A percentile compares a stretch with the other conserved stretches of the same genome.
These are phyloP conservation scores for Ceriops decandra DNA, from an alignment of 345 rosid species.

Conservation along the genomic window DNA sequence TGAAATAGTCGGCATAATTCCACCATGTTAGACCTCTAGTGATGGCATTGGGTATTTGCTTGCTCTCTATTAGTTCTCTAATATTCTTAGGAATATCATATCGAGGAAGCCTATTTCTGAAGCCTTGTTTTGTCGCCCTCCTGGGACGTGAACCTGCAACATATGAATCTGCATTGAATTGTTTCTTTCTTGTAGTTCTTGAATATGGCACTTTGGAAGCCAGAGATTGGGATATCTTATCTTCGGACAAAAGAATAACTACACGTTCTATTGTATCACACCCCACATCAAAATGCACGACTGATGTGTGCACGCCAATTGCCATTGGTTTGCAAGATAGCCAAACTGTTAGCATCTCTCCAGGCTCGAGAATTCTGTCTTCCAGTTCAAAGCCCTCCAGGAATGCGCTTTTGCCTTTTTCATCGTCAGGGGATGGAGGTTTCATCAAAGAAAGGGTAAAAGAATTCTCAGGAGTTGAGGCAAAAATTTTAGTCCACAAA, in stretches of 20 bases:
- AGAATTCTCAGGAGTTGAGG: constrained; percentile 24
- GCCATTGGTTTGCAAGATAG: constrained; percentile 66
- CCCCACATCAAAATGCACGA: constrained; percentile 54
- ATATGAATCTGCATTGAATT: constrained; percentile 34
- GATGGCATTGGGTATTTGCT: constrained; percentile 49
- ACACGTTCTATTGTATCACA: constrained; percentile 56
- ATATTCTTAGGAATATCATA: constrained; percentile 53
- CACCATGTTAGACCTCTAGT: constrained; percentile 36
- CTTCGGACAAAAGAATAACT: constrained; percentile 72
- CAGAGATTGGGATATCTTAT: constrained; percentile 60
- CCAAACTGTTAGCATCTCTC: constrained; percentile 60
- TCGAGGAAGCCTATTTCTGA: constrained; percentile 52
- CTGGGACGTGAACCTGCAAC: constrained; percentile 43
- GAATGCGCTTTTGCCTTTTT: constrained; percentile 34
- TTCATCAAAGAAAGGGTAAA: constrained; percentile 65
- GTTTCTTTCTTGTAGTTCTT: constrained; percentile 47
- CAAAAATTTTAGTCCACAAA: constrained; percentile 24
- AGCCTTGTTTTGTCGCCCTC: constrained; percentile 12
- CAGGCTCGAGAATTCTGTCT: constrained; percentile 76
- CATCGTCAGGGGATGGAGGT: constrained; percentile 43
- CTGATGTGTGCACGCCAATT: constrained; percentile 66
- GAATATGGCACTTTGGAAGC: constrained; percentile 52
- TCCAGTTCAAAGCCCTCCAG: constrained; percentile 48
- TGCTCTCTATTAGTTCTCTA: constrained; percentile 56
- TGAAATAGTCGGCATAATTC: constrained; percentile 60